phyloP scores from a whole-genome alignment of 2,329 filamentous ascomycete genomes.

The Cercospora sp. region DNA sequence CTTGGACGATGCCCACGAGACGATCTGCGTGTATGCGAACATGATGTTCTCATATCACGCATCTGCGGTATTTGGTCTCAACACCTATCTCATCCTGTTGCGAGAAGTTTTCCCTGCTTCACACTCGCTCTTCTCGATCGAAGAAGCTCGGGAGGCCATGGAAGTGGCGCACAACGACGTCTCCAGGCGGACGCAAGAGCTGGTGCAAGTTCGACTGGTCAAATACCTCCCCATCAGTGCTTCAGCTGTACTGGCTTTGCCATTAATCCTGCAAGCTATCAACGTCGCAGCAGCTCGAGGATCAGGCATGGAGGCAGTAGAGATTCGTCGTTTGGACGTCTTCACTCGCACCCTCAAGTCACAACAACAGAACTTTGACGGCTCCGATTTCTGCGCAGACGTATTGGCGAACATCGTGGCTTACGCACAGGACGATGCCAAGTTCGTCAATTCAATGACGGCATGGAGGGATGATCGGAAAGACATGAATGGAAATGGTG shows the following conservation, averaged over 20 bases:
- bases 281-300: constrained; percentile 29
- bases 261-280: constrained; percentile 27
- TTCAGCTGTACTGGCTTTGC: constrained; percentile 22
- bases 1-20: constrained; percentile 26
- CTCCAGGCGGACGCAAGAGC: constrained; percentile 26
- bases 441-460: constrained; percentile 27
- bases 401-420: constrained; percentile 27
- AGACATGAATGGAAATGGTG: constrained; percentile 18
- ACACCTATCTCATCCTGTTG: constrained; percentile 27
- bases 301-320: constrained; percentile 25
- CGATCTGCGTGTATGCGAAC: constrained; percentile 28
- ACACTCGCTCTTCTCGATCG: constrained; percentile 24
- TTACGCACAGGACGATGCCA: constrained; percentile 27
- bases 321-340: constrained; percentile 25
- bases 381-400: constrained; percentile 29
- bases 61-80: constrained; percentile 27
- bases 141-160: constrained; percentile 26
- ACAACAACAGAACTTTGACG: constrained; percentile 29
- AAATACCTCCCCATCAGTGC: constrained; percentile 27
- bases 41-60: constrained; percentile 32
- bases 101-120: constrained; percentile 23
- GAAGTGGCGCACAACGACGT: constrained; percentile 28
- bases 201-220: constrained; percentile 28
- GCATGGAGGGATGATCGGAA: constrained; percentile 22
- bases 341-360: constrained; percentile 26